These are phyloP conservation scores for Saccharomyces uvarum DNA, from an alignment of 1,139 yeast genomes.

Conservation along the genomic window DNA sequence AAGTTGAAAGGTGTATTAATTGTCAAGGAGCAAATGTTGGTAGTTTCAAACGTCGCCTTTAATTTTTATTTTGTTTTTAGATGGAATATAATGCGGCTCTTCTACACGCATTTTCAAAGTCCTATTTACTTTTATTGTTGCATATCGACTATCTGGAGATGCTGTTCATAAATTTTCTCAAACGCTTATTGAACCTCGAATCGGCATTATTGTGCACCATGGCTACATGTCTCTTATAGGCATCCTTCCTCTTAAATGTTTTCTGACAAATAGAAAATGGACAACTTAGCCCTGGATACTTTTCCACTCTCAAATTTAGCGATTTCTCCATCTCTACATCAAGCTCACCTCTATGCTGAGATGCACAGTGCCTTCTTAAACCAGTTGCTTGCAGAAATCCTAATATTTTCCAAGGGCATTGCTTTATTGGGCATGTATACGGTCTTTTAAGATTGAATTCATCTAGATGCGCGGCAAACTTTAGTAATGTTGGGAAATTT, in stretches of 20 bases:
- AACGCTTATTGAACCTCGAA: constrained; percentile 39
- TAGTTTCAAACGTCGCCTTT: neutral
- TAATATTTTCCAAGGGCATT: constrained; percentile 55
- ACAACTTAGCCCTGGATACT: constrained; percentile 31
- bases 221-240: constrained; percentile 46
- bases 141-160: constrained; percentile 3
- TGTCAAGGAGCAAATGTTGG: neutral
- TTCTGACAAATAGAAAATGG: constrained; percentile 41
- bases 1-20: neutral
- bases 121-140: constrained; percentile 4
- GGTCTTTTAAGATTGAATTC: constrained; percentile 36
- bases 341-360: constrained; percentile 41
- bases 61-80: neutral
- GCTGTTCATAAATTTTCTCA: constrained; percentile 19
- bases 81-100: neutral
- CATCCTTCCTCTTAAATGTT: constrained; percentile 50
- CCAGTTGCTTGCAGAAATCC: constrained; percentile 57
- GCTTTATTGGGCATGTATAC: constrained; percentile 44
- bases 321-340: constrained; percentile 20
- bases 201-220: constrained; percentile 44
- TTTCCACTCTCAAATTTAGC: constrained; percentile 24
- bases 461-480: constrained; percentile 44
- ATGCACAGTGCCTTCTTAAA: constrained; percentile 52
- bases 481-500: constrained; percentile 36
- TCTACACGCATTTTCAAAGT: neutral